Conservation (phyloP, 2,329 filamentous ascomycete species). For the Hymenotorrendiella dingleyae region DNA sequence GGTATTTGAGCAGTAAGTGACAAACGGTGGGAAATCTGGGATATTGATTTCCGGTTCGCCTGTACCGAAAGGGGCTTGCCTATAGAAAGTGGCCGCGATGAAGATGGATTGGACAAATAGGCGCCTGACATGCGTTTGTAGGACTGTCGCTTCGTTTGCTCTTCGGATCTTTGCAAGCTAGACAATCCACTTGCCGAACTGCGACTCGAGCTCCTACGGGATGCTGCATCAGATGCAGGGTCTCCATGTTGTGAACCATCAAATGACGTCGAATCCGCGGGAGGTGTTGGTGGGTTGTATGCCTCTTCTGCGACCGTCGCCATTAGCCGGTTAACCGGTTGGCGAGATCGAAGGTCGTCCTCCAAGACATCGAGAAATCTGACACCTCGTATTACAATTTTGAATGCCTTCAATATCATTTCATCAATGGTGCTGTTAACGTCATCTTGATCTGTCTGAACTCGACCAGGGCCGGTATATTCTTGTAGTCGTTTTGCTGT, state of each 20-base stretch:
- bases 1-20: slow-evolving; percentile 67
- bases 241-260: slow-evolving; percentile 35
- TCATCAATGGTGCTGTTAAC: slow-evolving; percentile 80
- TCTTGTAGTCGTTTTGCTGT: slow-evolving; percentile 81
- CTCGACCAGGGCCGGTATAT: slow-evolving; percentile 40
- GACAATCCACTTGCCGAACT: slow-evolving; percentile 27
- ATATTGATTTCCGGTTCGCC: slow-evolving; percentile 26
- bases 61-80: slow-evolving; percentile 18
- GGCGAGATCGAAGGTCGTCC: slow-evolving; percentile 48
- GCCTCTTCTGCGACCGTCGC: slow-evolving; percentile 53
- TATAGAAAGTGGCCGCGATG: slow-evolving; percentile 25
- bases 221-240: slow-evolving; percentile 33
- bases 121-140: slow-evolving; percentile 25
- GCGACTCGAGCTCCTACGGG: slow-evolving; percentile 26
- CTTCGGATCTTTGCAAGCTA: slow-evolving; percentile 21
- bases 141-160: slow-evolving; percentile 27
- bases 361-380: slow-evolving; percentile 83
- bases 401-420: slow-evolving; percentile 89
- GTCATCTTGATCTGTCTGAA: slow-evolving; percentile 44
- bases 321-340: slow-evolving; percentile 51
- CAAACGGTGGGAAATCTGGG: slow-evolving; percentile 59
- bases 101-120: slow-evolving; percentile 16
- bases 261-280: slow-evolving; percentile 50
- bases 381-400: slow-evolving; percentile 85
- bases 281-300: slow-evolving; percentile 56